phyloP scores from a whole-genome alignment of 805 yeast species.

The Kuraishia ogatae region DNA sequence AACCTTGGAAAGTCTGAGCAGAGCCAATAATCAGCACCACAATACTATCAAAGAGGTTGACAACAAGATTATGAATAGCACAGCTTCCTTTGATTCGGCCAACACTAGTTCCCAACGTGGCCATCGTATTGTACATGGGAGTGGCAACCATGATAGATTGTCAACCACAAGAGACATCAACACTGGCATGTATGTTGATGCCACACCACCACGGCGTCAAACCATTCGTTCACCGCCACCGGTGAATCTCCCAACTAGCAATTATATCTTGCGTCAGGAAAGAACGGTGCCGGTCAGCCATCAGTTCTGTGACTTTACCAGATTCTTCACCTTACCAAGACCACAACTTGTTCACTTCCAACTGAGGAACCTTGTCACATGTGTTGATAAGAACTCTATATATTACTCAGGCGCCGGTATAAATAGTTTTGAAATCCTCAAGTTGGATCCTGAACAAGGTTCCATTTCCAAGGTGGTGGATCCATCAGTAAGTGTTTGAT shows the following conservation, averaged over 20 bases:
- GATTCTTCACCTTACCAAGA: conserved; percentile 32
- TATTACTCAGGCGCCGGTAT: conserved; percentile 16
- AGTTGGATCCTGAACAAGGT: conserved; percentile 12
- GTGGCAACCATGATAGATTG: conserved; percentile 3
- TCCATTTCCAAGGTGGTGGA: conserved; percentile 9
- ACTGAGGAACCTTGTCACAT: conserved; percentile 40
- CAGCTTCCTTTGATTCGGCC: not conserved
- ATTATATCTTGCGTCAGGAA: not conserved
- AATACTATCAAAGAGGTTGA: not conserved
- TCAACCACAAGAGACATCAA: conserved; percentile 4
- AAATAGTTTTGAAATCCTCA: conserved; percentile 20
- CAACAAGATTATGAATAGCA: not conserved
- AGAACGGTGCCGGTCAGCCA: not conserved
- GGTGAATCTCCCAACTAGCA: not conserved
- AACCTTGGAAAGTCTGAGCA: too few species aligned
- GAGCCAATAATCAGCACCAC: not conserved
- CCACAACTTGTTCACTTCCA: conserved; percentile 51
- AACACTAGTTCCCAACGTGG: too few species aligned
- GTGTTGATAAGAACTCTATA: conserved; percentile 20
- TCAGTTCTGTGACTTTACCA: conserved; percentile 27
- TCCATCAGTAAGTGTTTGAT: conserved; percentile 18
- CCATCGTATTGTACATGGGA: too few species aligned
- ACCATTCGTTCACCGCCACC: not conserved
- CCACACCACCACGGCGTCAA: not conserved
- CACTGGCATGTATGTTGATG: not conserved